Conservation (phyloP, 2,329 filamentous ascomycete species). For the Alternaria atra region DNA sequence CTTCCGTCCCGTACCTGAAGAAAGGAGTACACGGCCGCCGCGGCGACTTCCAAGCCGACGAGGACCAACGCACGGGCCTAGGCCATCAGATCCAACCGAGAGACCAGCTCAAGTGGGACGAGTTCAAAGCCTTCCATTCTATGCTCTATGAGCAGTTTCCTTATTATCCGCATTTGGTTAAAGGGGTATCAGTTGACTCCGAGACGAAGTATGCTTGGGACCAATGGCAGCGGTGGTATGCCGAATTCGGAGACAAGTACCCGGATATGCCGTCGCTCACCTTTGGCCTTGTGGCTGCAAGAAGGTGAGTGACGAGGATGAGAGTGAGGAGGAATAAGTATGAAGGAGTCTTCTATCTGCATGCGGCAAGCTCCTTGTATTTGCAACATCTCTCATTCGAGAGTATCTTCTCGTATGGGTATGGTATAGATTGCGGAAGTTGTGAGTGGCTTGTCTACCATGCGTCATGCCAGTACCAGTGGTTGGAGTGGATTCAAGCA, state of each 20-base stretch:
- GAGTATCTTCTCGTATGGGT: too few relatives aligned
- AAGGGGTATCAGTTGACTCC: background rate
- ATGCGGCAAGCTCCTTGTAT: background rate
- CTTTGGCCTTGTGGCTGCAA: conserved; percentile 42
- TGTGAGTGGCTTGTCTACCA: background rate
- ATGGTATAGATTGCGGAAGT: background rate
- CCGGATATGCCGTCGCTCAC: conserved; percentile 18
- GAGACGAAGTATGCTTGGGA: conserved; percentile 1
- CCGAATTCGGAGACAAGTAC: conserved; percentile 27
- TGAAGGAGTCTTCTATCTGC: background rate
- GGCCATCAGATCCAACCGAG: conserved; percentile 27
- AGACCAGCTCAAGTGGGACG: conserved; percentile 20
- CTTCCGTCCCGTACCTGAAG: conserved; percentile 27
- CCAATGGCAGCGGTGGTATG: conserved; percentile 22
- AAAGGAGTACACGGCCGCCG: conserved; percentile 31
- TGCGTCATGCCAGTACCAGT: background rate
- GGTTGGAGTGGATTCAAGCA: background rate
- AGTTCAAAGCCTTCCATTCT: background rate
- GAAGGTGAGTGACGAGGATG: conserved; percentile 14
- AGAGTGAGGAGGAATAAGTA: conserved; percentile 27
- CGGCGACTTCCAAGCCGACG: conserved; percentile 29
- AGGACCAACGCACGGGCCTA: conserved; percentile 24
- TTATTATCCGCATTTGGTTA: background rate
- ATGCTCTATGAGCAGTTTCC: background rate
- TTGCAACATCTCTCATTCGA: background rate